Evolutionary conservation across 1,284 basidiomycete genomes (phyloP), one percentile per base, ranked within the genome.

Genomic region (Ustilago lituana): DNA sequence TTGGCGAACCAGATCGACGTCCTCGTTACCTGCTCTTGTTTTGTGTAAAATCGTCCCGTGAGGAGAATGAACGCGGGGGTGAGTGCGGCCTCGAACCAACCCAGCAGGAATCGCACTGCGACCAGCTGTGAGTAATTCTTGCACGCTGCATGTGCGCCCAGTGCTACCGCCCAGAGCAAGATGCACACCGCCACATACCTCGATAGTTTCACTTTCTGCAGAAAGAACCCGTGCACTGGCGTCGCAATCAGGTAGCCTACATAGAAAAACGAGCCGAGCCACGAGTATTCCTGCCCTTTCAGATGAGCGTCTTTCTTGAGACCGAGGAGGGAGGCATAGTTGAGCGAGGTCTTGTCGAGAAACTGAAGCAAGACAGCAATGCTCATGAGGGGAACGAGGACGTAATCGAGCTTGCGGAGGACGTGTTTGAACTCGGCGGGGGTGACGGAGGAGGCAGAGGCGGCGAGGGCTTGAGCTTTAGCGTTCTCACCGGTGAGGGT

Each of bases 121-220:
- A 79, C 56, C 3, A 82, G 57, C 9, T 74, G 55, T 14, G 49
- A 50, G 35, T 74, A 81, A 66, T 73, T 74, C 20, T 53, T 61
- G 37, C 63, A 64, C 0, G 75, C 76, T 1, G 80, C 80, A 26
- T 78, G 79, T 14, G 61, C 63, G 1, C 67, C 67, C 5, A 78
- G 60, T 1, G 69, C 37, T 3, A 85, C 40, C 0, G 85, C 85
- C 86, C 85, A 86, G 8, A 85, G 48, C 6, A 83, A 12, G 38
- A 76, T 72, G 49, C 49, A 55, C 4, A 48, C 40, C 8, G 60
- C 53, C 11, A 74, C 60, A 33, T 72, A 68, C 74, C 14, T 81
- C 22, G 80, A 82, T 19, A 85, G 62, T 12, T 27, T 12, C 7
- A 64, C 33, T n/a, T 67, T 67, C 24, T 73, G 69, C 37, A 73